Base-by-base conservation (phyloP, 352 stramenopile genomes). In the Phytophthora pinifolia region DNA sequence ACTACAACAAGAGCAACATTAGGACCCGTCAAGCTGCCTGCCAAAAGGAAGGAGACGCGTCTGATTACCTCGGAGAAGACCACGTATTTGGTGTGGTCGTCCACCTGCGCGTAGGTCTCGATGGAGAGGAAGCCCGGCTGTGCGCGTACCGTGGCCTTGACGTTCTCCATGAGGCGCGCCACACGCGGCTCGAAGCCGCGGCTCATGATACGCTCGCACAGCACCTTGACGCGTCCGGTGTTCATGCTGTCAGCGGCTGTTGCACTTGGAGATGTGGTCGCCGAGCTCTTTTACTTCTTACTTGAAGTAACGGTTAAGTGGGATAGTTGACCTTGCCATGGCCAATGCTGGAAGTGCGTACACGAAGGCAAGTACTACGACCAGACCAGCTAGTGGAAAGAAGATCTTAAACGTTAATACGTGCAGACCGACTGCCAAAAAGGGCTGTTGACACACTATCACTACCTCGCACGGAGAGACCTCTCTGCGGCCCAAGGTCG, bases 141-240 rank as follows among this genome's bases (percentile, higher is more conserved):
- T 46, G 67, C 62, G 46, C 79, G 79, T 54, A 95, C 85, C 20
- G 80, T 91, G 38, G 69, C 57, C 69, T 95, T 93, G 54, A 95
- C 85, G 4, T 64, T 82, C 73, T 95, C 85, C 85, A 95, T 95
- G 52, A 95, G 83, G 32, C 79, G 78, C 25, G 72, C 76, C 32
- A 95, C 85, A 36, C 80, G 75, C 27, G 85, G 85, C 62, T 95
- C 85, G 70, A 89, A 93, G 46, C 85, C 85, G 47, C 83, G 85
- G 59, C 76, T 89, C 85, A 95, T 95, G 54, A 95, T 83, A 65
- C 85, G 81, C 74, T 95, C 85, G 27, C 80, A 90, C 45, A 95
- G 79, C 44, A 95, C 85, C 49, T 69, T 76, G 41, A 89, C 59
- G 18, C 74, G 77, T 27, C 70, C 68, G 0, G 54, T 14, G 41